phyloP scores from a whole-genome alignment of 345 rosid species.

The Salix brachista region DNA sequence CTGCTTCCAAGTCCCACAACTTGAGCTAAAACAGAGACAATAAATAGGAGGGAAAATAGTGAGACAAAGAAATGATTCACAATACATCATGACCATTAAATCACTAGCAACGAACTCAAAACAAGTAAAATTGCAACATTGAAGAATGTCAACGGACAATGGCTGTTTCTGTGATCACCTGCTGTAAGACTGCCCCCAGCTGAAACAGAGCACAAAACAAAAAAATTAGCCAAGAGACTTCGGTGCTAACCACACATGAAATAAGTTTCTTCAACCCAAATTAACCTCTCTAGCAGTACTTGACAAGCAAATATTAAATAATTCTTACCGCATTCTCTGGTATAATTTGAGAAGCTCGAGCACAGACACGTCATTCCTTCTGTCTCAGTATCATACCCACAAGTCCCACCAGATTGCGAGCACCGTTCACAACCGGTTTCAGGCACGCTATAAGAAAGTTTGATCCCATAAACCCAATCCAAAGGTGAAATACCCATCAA shows the following conservation, averaged over 20 bases:
- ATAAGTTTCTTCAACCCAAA: not conserved
- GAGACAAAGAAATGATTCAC: not conserved
- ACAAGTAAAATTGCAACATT: not conserved
- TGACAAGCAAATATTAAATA: not conserved
- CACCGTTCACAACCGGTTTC: slow-evolving; percentile 74
- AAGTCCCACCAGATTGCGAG: slow-evolving; percentile 64
- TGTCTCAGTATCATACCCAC: slow-evolving; percentile 79
- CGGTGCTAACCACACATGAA: not conserved
- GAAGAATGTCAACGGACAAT: not conserved
- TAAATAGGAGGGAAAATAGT: not conserved
- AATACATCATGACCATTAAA: not conserved
- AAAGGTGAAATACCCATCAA: slow-evolving; percentile 53
- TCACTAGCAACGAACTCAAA: not conserved
- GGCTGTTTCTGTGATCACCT: not conserved
- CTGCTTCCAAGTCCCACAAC: not conserved
- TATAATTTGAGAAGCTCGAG: slow-evolving; percentile 48
- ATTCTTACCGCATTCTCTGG: slow-evolving; percentile 71
- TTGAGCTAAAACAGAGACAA: not conserved
- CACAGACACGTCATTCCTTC: slow-evolving; percentile 66
- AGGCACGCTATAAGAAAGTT: slow-evolving; percentile 56
- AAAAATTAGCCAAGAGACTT: not conserved
- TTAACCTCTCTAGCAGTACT: no score
- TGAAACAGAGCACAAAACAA: not conserved
- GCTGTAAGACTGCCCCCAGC: slow-evolving; percentile 14
- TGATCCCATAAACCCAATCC: slow-evolving; percentile 90